Base-by-base conservation (phyloP, 805 yeast species). In the Candida stauntonica region DNA sequence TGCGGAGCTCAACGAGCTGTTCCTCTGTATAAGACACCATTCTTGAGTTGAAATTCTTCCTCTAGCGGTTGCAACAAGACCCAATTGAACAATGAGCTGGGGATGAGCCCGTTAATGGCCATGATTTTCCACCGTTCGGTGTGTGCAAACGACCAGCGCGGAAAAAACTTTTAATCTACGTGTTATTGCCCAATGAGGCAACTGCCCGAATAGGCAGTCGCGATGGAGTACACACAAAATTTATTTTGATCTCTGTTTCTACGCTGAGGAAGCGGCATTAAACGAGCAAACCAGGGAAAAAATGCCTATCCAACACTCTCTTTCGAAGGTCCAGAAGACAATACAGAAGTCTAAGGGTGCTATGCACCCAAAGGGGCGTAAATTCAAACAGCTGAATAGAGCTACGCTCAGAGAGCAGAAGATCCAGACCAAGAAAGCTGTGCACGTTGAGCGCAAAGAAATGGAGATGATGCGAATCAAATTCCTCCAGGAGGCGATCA, bases 291-390 rank as follows among this genome's bases (percentile, higher is more conserved):
- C 30, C 9, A 13, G 9, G 9, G 13, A 26, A 20, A 31, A 6
- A 4, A 52, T 82, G 89, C 87, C 87, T 13, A 62, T 80, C 44
- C 81, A 77, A 14, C 85, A 83, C 53, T 77, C 77, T 44, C 66
- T 86, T 36, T 60, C 68, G 17, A 85, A 84, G 52, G 82, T 86
- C 26, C 69, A 74, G 47, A 81, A 81, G 62, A 68, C 72, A 48
- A 62, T 79, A 39, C 65, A 74, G 41, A 72, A 72, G 51, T 66
- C 75, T 43, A 75, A 73, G 29, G 76, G 73, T 31, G 67, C 74
- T 27, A 65, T 84, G 49, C 98, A 91, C 58, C 93, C 95, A 17
- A 82, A 81, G 54, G 96, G 97, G 8, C 74, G 96, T 38, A 91
- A 88, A 61, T 83, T 87, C 60, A 82, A 82, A 61, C 86, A 83